Evolutionary conservation across 2,329 filamentous ascomycete species (phyloP).

Genomic region (Colletotrichum tropicicola): DNA sequence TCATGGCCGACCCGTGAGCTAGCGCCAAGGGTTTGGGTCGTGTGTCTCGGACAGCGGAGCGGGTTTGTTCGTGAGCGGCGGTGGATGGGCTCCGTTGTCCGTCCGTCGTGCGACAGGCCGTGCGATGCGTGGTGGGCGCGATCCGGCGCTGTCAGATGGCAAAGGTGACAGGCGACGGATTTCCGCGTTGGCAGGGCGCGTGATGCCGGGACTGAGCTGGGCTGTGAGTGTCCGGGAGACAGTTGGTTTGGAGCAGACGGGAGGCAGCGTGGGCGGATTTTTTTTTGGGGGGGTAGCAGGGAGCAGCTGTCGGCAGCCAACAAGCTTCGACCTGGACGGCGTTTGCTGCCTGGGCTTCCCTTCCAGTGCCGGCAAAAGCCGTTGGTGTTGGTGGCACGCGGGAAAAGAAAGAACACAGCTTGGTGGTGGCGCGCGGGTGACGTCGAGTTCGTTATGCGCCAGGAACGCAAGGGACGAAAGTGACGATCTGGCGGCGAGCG

Average conservation of each 20-base stretch:
- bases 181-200: constrained; percentile 1
- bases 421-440: neutral
- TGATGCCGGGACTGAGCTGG: neutral
- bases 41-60: constrained; percentile 3
- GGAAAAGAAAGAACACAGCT: neutral
- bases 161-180: neutral
- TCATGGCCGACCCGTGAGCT: constrained; percentile 11
- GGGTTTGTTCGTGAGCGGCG: neutral
- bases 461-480: constrained; percentile 14
- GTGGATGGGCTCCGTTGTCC: neutral
- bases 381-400: neutral
- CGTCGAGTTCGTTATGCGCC: constrained; percentile 13
- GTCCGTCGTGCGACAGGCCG: constrained; percentile 5
- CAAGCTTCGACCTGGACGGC: too few relatives aligned
- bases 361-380: constrained; percentile 7
- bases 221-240: neutral
- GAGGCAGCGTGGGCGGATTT: neutral
- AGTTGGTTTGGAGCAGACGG: constrained; percentile 9
- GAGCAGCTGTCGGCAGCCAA: constrained; percentile 22
- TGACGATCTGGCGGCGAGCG: neutral
- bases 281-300: neutral
- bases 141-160: neutral
- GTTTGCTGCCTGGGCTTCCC: neutral
- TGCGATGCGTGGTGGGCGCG: neutral
- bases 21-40: neutral